A percentile compares a stretch with the other conserved stretches of the same genome.
Conservation (phyloP, 164 flowering plant species). For the Nymphaea colorata region DNA sequence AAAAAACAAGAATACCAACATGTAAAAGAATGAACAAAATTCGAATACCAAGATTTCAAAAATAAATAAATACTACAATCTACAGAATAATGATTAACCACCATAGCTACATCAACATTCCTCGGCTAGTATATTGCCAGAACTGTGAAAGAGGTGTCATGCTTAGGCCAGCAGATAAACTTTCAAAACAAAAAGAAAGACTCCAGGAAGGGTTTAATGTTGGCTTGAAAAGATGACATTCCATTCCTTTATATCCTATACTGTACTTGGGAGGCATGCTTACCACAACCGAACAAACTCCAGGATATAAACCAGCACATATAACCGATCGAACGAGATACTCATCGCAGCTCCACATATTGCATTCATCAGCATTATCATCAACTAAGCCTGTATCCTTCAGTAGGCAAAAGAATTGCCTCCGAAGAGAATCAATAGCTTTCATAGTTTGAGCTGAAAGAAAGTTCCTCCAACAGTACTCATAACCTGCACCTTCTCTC, state of each 20-base stretch:
- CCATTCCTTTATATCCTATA: no score
- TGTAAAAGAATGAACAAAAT: no score
- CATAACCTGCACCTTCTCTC: constrained; percentile 48
- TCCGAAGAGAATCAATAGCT: constrained; percentile 83
- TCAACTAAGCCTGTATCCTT: constrained; percentile 69
- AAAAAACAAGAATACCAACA: background rate
- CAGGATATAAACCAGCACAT: constrained; percentile 91
- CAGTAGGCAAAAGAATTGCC: constrained; percentile 62
- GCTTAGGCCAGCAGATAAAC: no score
- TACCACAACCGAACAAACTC: constrained; percentile 89
- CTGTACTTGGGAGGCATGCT: constrained; percentile 8
- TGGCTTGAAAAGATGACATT: no score
- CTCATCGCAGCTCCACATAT: constrained; percentile 61
- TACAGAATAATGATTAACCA: no score
- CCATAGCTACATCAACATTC: no score
- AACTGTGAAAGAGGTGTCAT: no score
- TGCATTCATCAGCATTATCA: constrained; percentile 25
- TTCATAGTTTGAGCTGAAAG: constrained; percentile 82
- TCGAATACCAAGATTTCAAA: no score
- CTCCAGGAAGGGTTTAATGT: no score
- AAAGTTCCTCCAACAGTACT: constrained; percentile 90
- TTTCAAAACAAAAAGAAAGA: no score
- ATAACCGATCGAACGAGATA: constrained; percentile 72
- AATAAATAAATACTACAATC: no score
- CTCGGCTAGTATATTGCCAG: no score